Percentiles rank a stretch among this genome's conserved stretches.
Evolutionary conservation across 2,329 filamentous ascomycete species (phyloP).

Genomic region (Pyrenophora teres): DNA sequence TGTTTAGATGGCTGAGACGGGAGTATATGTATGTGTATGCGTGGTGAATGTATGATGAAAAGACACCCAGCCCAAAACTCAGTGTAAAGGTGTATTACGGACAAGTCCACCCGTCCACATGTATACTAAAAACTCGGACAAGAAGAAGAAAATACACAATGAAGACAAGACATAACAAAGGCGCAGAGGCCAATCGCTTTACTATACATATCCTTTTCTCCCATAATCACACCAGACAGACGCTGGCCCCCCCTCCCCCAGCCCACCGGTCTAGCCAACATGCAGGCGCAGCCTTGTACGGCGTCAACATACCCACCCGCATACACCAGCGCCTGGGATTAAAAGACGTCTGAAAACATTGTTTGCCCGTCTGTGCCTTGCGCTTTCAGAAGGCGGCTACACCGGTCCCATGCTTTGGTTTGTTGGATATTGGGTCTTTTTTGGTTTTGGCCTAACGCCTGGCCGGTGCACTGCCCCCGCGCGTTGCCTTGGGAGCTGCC

Average conservation of each 20-base stretch:
- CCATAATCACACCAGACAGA: not conserved
- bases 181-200: not conserved
- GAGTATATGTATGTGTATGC: too few relatives aligned
- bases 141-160: not conserved
- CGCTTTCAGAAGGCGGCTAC: too few relatives aligned
- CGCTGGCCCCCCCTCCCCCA: not conserved
- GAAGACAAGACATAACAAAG: not conserved
- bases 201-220: slow-evolving; percentile 10
- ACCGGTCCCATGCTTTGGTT: not conserved
- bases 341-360: not conserved
- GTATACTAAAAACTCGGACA: too few relatives aligned
- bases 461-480: too few relatives aligned
- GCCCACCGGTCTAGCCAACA: not conserved
- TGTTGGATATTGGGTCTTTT: not conserved
- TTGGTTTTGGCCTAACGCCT: too few relatives aligned
- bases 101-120: too few relatives aligned
- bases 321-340: slow-evolving; percentile 8
- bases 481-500: too few relatives aligned
- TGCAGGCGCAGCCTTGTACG: slow-evolving; percentile 10
- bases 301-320: not conserved
- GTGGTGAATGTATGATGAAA: too few relatives aligned
- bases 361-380: not conserved
- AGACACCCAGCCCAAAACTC: too few relatives aligned
- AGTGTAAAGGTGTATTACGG: too few relatives aligned
- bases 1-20: too few relatives aligned